Conservation (phyloP, 2,329 filamentous ascomycete genomes). For the Penicillium sp. region DNA sequence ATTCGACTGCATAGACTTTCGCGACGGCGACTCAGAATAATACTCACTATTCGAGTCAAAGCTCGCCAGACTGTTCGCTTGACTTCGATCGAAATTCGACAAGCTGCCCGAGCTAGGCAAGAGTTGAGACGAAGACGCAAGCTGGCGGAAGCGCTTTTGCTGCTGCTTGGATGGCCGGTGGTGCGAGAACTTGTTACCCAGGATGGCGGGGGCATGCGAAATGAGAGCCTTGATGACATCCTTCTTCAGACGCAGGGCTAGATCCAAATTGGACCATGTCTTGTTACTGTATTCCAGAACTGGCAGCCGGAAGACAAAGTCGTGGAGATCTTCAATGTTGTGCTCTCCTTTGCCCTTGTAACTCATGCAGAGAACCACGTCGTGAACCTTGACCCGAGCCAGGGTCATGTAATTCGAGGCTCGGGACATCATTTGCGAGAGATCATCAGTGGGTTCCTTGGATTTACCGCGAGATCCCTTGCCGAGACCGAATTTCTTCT, state of each 20-base stretch:
- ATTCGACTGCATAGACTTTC: constrained; percentile 45
- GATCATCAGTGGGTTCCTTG: constrained; percentile 77
- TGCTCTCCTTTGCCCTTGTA: constrained; percentile 96
- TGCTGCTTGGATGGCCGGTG: constrained; percentile 82
- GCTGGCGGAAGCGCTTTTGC: constrained; percentile 77
- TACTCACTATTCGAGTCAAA: constrained; percentile 48
- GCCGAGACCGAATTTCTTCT: constrained; percentile 57
- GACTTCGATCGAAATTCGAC: constrained; percentile 35
- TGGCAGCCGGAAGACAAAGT: constrained; percentile 95
- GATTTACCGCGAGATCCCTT: constrained; percentile 59
- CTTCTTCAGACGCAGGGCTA: constrained; percentile 90
- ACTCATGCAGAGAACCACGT: constrained; percentile 91
- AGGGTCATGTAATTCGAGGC: constrained; percentile 98
- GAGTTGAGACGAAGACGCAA: constrained; percentile 78
- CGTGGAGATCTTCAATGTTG: constrained; percentile 95
- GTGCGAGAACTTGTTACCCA: constrained; percentile 94
- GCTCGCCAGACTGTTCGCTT: constrained; percentile 43
- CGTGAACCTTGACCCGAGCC: constrained; percentile 91
- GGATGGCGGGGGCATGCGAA: constrained; percentile 92
- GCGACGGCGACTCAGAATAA: constrained; percentile 44
- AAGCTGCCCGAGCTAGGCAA: constrained; percentile 52
- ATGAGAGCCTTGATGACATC: constrained; percentile 93
- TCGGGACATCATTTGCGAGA: constrained; percentile 94
- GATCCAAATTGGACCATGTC: constrained; percentile 97
- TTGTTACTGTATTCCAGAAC: constrained; percentile 97